Base-by-base conservation (phyloP, 441 rosid species). In the Capsella rubella region DNA sequence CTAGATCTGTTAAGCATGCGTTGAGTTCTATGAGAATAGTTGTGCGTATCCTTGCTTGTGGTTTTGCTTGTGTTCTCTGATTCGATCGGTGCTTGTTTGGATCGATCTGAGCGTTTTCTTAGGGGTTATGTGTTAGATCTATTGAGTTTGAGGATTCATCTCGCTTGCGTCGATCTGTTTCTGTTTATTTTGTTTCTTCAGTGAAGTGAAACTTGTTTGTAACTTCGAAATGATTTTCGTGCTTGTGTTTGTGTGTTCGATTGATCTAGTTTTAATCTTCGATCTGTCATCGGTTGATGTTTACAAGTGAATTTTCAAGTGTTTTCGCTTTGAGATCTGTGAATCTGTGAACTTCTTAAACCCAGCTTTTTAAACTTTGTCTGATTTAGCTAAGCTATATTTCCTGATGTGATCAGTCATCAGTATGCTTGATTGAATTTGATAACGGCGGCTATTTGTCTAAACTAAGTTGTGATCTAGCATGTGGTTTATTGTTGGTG, bases 1-100 rank as follows among this genome's bases (percentile, higher is more conserved):
- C 46, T 65, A 64, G 80, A 77, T 77, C 80, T 71, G 72, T 60
- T 29, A 1, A 25, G 32, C 76, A 50, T 64, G 76, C 72, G 63
- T 25, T 51, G 69, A 11, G 28, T 56, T 56, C 57, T 9, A 40
- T 31, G 32, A 39, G 56, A 70, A 46, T 18, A 59, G 1, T 51
- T 11, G 55, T 31, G 42, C 16, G 1, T 72, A 72, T 64, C 35
- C 46, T 45, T 73, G 79, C 35, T 68, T 34, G 10, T 32, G 5
- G 35, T 35, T 35, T 60, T 45, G 43, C 9, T 52, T 34, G 37
- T 56, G 34, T 27, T 61, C 8, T 61, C 2, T 27, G 51, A 25
- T 45, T 28, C 45, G 39, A 43, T 62, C 27, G n/a, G 27, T 43
- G 21, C 14, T 63, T 6, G 0, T 32, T 1, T 37, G n/a, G 27